A percentile compares a stretch with the other conserved stretches of the same genome.
phyloP scores from a whole-genome alignment of 163 green algal genomes.

The Trebouxia gelatinosa region DNA sequence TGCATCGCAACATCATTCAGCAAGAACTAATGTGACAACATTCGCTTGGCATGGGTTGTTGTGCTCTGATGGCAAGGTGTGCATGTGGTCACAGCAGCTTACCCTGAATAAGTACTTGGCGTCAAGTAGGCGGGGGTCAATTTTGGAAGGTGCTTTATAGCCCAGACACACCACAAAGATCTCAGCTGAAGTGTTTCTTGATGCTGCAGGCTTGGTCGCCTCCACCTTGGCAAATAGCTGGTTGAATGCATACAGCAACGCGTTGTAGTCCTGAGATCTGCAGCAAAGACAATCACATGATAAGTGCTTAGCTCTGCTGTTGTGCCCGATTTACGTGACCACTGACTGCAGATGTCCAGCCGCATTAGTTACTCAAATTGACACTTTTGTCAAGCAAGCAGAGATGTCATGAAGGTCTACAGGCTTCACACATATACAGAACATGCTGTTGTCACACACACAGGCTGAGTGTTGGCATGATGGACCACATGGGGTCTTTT shows the following conservation, averaged over 20 bases:
- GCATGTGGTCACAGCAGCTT: no score
- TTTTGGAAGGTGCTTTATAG: slow-evolving; percentile 96
- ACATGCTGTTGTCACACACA: no score
- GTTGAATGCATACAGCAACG: slow-evolving; percentile 95
- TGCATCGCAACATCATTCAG: no score
- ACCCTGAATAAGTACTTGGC: slow-evolving; percentile 87
- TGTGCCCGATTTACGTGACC: no score
- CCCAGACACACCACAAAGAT: slow-evolving; percentile 98
- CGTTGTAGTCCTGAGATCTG: slow-evolving; percentile 94
- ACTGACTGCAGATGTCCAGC: no score
- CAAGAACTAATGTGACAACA: no score
- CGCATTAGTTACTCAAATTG: background rate
- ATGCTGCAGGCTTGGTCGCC: slow-evolving; percentile 91
- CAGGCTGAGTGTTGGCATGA: no score
- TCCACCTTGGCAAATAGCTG: slow-evolving; percentile 98
- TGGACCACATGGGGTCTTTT: slow-evolving; percentile 19
- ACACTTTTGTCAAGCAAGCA: no score
- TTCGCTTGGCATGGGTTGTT: no score
- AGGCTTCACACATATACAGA: no score
- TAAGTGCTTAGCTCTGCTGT: background rate
- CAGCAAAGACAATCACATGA: slow-evolving; percentile 32
- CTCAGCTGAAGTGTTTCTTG: slow-evolving; percentile 91
- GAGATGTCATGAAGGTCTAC: no score
- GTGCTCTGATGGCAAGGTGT: no score
- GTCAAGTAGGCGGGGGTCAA: slow-evolving; percentile 97